phyloP scores from a whole-genome alignment of 2,329 filamentous ascomycete species.

The Penicillium sp. region DNA sequence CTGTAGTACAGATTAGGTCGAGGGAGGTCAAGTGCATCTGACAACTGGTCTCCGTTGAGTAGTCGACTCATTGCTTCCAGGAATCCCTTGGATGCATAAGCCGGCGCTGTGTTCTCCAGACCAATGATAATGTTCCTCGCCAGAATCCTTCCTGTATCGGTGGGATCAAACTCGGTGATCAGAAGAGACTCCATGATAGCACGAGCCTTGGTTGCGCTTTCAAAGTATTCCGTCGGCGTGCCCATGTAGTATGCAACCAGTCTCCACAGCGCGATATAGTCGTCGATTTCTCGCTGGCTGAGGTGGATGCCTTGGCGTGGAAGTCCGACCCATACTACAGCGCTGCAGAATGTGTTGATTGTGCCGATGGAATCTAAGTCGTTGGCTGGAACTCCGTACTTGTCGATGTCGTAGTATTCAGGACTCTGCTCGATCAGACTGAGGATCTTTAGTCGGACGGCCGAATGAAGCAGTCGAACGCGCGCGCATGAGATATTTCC shows the following conservation, averaged over 20 bases:
- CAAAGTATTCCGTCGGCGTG: slow-evolving; percentile 60
- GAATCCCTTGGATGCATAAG: slow-evolving; percentile 62
- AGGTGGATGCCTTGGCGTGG: slow-evolving; percentile 70
- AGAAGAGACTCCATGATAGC: slow-evolving; percentile 65
- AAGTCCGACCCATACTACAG: slow-evolving; percentile 64
- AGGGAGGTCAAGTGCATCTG: slow-evolving; percentile 57
- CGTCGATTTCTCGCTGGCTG: slow-evolving; percentile 57
- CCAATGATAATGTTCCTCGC: slow-evolving; percentile 72
- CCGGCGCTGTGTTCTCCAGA: slow-evolving; percentile 63
- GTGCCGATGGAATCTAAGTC: slow-evolving; percentile 72
- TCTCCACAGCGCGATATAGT: slow-evolving; percentile 73
- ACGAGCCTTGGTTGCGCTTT: slow-evolving; percentile 54
- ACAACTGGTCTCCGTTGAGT: slow-evolving; percentile 64
- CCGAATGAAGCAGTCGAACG: slow-evolving; percentile 66
- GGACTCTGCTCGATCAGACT: slow-evolving; percentile 54
- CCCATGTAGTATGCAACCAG: slow-evolving; percentile 70
- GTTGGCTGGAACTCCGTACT: slow-evolving; percentile 66
- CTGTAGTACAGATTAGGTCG: slow-evolving; percentile 57
- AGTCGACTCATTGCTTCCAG: slow-evolving; percentile 65
- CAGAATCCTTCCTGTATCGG: slow-evolving; percentile 58
- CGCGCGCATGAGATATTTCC: slow-evolving; percentile 63
- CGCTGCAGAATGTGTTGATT: slow-evolving; percentile 65
- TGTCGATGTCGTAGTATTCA: slow-evolving; percentile 58
- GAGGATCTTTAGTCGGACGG: slow-evolving; percentile 63
- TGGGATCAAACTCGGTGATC: slow-evolving; percentile 63